Base-by-base conservation (phyloP, 192 early-diverging fungal species). In the Spizellomyces punctatus region DNA sequence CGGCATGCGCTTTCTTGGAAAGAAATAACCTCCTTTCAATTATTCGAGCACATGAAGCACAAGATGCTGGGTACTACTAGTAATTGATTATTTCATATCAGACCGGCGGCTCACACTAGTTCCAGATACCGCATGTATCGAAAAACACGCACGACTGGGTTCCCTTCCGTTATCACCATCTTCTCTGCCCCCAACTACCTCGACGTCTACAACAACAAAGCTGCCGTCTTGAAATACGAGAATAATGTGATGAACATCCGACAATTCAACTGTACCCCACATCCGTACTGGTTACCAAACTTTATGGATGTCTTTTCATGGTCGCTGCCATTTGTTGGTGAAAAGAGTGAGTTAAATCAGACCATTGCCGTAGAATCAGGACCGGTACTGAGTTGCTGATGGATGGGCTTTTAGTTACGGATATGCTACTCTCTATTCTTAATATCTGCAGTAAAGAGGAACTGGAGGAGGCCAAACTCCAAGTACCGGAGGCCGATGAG, bases 201-300 rank as follows among this genome's bases (percentile, higher is more conserved):
- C 46, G 96, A 97, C 74, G 91, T 97, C 9, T 98, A 98, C 81
- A 96, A 96, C 82, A 98, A 98, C 86, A 98, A 98, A 82, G 96
- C 95, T 46, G 96, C 96, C 22, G 92, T 98, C 22, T 79, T 98
- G 48, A 98, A 98, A 76, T 98, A 98, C 77, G 96, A 98, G 79
- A 95, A 96, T 83, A 98, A 98, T 67, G 94, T 98, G 44, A 96
- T 99, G 95, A 99, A 99, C 85, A 99, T 99, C 79, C 90, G 96
- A 54, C 94, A 98, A 78, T 93, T 90, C 73, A 95, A 95, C 79
- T 93, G 89, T 74, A 94, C 93, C 17, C 93, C 96, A 44, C 95
- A 99, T 73, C 95, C 96, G 48, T 99, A 99, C 82, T 97, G 95
- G 95, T 78, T 99, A 66, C 96, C 95, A 42, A 97, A 99, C 81